Evolutionary conservation across 345 rosid species (phyloP), one percentile per base, ranked within the genome.

Genomic region (Eucalyptus guilfoylei): DNA sequence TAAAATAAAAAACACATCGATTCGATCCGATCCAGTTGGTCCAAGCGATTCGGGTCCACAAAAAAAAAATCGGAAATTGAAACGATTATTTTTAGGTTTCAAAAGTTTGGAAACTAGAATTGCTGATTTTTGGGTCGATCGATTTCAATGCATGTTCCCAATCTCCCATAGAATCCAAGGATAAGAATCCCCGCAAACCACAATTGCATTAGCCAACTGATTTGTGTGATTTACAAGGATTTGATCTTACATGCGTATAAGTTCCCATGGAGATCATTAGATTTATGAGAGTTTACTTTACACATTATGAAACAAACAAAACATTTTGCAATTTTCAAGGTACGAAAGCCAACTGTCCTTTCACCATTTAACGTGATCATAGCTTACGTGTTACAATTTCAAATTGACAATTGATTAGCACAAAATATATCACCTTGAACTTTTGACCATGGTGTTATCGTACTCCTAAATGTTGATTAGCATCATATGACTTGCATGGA

Each of bases 11-110:
- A 5, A 12, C 1, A 28, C 32, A 12, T 62, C 4, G 9, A 30
- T 62, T 14, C 1, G 8, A 1, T 60, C 1, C 4, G 0, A 30
- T 28, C 32, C 16, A 12, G 1, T 60, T 60, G 16, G 8, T 60
- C 15, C 8, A 17, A 30, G 17, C 0, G 0, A 6, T 62, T 62
- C 4, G 1, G 13, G 14, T 62, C 69, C 14, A 13, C 32, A 62
- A 26, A 11, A 26, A 11, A 26, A 11, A 12, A 60, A 5, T 30
- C 1, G 1, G 4, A 21, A 55, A 24, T 23, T 55, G 62, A 23
- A 62, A 7, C 17, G 0, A 62, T 30, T 30, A 62, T 62, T 30
- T 62, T 30, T 14, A 55, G 30, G 62, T 55, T 55, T 55, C 3
- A 55, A 24, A 55, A 55, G 24, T 55, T 62, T 3, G 9, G 3